A percentile compares a stretch with the other conserved stretches of the same genome.
Evolutionary conservation across 306 rosid species (phyloP).

Genomic region (Dicorynia guianensis): DNA sequence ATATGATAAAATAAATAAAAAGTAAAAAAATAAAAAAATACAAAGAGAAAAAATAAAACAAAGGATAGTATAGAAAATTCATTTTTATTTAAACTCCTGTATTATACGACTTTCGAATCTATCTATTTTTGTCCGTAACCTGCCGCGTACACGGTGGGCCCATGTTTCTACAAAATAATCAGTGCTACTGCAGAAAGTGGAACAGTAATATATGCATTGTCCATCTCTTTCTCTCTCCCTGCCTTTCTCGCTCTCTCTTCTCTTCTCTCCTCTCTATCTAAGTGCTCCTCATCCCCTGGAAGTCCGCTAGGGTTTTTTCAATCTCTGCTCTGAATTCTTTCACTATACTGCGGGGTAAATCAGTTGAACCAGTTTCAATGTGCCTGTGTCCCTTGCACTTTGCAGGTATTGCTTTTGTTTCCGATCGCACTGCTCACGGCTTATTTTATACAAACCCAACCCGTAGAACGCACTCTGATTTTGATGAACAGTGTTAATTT

Average conservation of each 20-base stretch:
- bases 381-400: background rate
- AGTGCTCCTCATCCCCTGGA: constrained; percentile 28
- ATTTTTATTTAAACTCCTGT: too few species aligned
- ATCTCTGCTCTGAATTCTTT: constrained; percentile 8
- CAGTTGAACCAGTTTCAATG: constrained; percentile 38
- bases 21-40: too few species aligned
- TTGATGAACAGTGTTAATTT: constrained; percentile 3
- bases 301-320: constrained; percentile 50
- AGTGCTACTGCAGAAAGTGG: constrained; percentile 60
- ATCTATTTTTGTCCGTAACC: background rate
- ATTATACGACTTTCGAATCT: constrained; percentile 27
- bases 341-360: background rate
- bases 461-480: background rate
- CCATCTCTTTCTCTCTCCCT: constrained; percentile 28
- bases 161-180: constrained; percentile 51
- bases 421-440: constrained; percentile 35
- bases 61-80: too few species aligned
- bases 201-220: constrained; percentile 33
- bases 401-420: constrained; percentile 47
- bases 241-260: background rate
- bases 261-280: too few species aligned
- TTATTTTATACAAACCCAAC: background rate
- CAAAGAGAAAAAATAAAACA: too few species aligned
- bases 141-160: constrained; percentile 38
- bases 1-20: too few species aligned